A percentile compares a stretch with the other conserved stretches of the same genome.
phyloP scores from a whole-genome alignment of 176 grass and related monocot species.

The Saccharum spontaneum region DNA sequence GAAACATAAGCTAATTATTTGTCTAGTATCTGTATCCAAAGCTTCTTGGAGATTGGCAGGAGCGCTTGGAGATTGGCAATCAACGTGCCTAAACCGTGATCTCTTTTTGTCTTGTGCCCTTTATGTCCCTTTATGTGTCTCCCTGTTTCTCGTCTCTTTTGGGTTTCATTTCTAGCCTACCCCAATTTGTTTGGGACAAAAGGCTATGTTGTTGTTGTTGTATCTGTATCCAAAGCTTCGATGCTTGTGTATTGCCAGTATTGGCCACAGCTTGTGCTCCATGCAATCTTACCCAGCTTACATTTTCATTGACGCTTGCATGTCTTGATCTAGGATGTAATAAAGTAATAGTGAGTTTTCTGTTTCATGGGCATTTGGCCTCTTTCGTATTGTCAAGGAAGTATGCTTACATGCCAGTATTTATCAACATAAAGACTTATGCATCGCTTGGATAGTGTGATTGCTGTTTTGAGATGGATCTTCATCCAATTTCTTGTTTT shows the following conservation, averaged over 20 bases:
- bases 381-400: background rate
- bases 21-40: background rate
- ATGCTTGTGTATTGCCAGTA: background rate
- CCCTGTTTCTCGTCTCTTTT: no score
- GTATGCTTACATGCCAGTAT: background rate
- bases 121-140: no score
- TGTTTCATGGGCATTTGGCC: background rate
- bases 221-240: background rate
- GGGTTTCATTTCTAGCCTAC: no score
- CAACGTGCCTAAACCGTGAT: no score
- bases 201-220: no score
- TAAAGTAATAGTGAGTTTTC: background rate
- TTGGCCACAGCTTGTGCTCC: background rate
- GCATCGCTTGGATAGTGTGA: background rate
- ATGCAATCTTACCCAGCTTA: background rate
- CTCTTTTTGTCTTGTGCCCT: no score
- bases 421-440: background rate
- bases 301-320: background rate
- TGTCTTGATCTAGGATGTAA: background rate
- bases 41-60: no score
- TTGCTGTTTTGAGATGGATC: background rate
- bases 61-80: no score
- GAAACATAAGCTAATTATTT: background rate
- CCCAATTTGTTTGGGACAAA: no score
- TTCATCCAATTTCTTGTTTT: constrained; percentile 3